These are phyloP conservation scores for Discostella stelligera DNA, from an alignment of 352 stramenopile species.

Conservation along the genomic window DNA sequence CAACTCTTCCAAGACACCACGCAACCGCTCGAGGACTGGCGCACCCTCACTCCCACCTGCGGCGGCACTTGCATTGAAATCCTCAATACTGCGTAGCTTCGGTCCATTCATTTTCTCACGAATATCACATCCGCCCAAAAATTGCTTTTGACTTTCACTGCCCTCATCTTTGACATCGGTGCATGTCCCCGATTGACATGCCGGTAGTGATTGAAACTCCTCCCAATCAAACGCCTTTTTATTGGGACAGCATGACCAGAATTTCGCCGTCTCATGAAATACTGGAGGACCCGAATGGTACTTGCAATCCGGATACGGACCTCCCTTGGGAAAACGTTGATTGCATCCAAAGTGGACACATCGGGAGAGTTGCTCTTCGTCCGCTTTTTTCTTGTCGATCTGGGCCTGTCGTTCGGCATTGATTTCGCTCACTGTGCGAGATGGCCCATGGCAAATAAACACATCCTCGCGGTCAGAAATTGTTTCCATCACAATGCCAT, in stretches of 20 bases:
- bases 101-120: slow-evolving; percentile 49
- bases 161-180: slow-evolving; percentile 71
- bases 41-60: slow-evolving; percentile 60
- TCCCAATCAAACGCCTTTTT: slow-evolving; percentile 85
- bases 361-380: slow-evolving; percentile 53
- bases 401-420: slow-evolving; percentile 31
- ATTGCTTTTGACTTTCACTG: slow-evolving; percentile 54
- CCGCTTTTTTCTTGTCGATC: slow-evolving; percentile 47
- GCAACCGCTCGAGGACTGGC: slow-evolving; percentile 62
- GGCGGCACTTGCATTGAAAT: slow-evolving; percentile 69
- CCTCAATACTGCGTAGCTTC: slow-evolving; percentile 72
- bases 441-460: slow-evolving; percentile 67
- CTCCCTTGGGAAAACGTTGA: slow-evolving; percentile 71
- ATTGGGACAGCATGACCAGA: slow-evolving; percentile 81
- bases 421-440: slow-evolving; percentile 47
- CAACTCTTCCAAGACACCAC: slow-evolving; percentile 59
- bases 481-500: slow-evolving; percentile 66
- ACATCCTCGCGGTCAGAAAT: slow-evolving; percentile 76
- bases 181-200: slow-evolving; percentile 72
- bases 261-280: slow-evolving; percentile 86
- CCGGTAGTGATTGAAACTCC: slow-evolving; percentile 78
- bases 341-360: slow-evolving; percentile 83
- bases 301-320: slow-evolving; percentile 64
- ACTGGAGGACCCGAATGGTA: slow-evolving; percentile 82
- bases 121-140: slow-evolving; percentile 77